Conservation (phyloP, 139 green algal species). For the Coccomyxa sp. region DNA sequence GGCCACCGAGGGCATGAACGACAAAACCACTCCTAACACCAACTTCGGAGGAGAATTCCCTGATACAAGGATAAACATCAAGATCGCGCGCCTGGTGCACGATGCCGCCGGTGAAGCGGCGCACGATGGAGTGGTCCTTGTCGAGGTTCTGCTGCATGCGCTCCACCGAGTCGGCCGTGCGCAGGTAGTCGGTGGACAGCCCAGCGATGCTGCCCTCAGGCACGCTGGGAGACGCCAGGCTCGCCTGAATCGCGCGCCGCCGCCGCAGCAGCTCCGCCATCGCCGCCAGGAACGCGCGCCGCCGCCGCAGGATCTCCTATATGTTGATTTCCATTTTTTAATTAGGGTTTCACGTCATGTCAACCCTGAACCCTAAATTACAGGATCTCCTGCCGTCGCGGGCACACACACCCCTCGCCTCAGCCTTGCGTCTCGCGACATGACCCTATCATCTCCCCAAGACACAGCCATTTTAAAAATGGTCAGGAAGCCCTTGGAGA, state of each 20-base stretch:
- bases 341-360: too few species aligned
- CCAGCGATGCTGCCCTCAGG: neutral
- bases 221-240: neutral
- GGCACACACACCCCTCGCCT: too few species aligned
- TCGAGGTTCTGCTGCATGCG: conserved; percentile 3
- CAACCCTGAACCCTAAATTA: too few species aligned
- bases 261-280: conserved; percentile 3
- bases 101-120: neutral
- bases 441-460: too few species aligned
- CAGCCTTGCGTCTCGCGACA: too few species aligned
- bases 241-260: neutral
- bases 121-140: neutral
- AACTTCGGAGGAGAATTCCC: too few species aligned
- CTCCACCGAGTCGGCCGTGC: neutral
- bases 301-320: neutral
- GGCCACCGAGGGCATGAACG: too few species aligned
- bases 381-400: too few species aligned
- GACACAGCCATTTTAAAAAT: too few species aligned
- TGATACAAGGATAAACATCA: neutral
- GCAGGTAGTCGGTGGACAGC: conserved; percentile 1
- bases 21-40: too few species aligned
- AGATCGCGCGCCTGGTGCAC: neutral
- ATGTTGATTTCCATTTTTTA: too few species aligned
- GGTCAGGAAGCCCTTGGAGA: too few species aligned
- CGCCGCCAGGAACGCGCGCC: neutral